These are phyloP conservation scores for Lithohypha guttulata DNA, from an alignment of 2,329 filamentous ascomycete species.

Conservation along the genomic window DNA sequence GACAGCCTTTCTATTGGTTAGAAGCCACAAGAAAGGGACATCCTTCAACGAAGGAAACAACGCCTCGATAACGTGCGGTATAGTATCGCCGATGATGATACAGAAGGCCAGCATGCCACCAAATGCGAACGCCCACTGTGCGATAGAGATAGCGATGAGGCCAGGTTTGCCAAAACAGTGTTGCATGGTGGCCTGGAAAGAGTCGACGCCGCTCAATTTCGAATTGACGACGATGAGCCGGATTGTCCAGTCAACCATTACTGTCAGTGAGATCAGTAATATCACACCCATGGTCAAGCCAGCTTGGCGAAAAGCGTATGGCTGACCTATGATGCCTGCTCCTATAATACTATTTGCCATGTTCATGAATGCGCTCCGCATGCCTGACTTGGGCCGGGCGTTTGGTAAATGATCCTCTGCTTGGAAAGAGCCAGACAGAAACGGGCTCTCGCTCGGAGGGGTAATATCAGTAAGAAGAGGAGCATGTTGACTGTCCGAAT, in stretches of 20 bases:
- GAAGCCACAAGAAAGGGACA: conserved; percentile 66
- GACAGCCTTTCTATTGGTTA: conserved; percentile 70
- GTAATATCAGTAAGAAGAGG: conserved; percentile 75
- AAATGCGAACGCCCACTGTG: conserved; percentile 97
- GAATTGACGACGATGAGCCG: conserved; percentile 94
- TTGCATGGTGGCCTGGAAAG: conserved; percentile 91
- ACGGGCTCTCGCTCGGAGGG: conserved; percentile 63
- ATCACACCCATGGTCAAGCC: conserved; percentile 71
- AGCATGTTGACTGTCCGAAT: conserved; percentile 40
- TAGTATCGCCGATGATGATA: conserved; percentile 92
- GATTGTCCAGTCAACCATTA: conserved; percentile 94
- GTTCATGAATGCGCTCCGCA: conserved; percentile 93
- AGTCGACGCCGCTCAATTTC: conserved; percentile 86
- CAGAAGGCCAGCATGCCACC: conserved; percentile 98
- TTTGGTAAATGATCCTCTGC: conserved; percentile 49
- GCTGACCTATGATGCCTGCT: conserved; percentile 66
- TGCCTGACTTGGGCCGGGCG: conserved; percentile 68
- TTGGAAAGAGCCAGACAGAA: conserved; percentile 45
- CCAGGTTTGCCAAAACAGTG: conserved; percentile 86
- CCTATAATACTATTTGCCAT: conserved; percentile 98
- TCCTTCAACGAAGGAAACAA: conserved; percentile 65
- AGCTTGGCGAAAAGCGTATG: conserved; percentile 90
- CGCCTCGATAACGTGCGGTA: conserved; percentile 76
- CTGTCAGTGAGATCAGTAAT: conserved; percentile 66
- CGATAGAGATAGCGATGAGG: conserved; percentile 77